Percentiles rank a stretch among this genome's conserved stretches.
These are phyloP conservation scores for Colletotrichum sansevieriae DNA, from an alignment of 2,329 filamentous ascomycete genomes.

Conservation along the genomic window DNA sequence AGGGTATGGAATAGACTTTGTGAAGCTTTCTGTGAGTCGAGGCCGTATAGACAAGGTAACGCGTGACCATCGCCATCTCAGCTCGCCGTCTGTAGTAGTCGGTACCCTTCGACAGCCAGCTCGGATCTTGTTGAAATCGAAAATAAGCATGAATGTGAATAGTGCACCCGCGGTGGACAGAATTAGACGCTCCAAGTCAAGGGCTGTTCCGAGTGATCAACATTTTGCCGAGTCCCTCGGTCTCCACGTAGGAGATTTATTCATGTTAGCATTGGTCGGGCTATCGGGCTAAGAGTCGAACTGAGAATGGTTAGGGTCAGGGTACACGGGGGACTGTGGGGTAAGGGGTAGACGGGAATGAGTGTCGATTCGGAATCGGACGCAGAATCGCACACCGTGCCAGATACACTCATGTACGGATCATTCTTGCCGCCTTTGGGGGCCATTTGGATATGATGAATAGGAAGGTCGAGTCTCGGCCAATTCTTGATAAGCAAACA, in stretches of 20 bases:
- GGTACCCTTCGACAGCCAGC: not conserved
- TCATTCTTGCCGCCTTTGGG: not conserved
- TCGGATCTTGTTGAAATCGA: not conserved
- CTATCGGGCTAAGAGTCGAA: conserved; percentile 13
- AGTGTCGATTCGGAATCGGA: not conserved
- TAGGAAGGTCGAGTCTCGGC: not conserved
- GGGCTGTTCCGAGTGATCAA: conserved; percentile 36
- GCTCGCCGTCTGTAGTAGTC: conserved; percentile 9
- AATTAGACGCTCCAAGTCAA: conserved; percentile 29
- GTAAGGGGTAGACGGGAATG: conserved; percentile 13
- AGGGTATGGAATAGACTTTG: conserved; percentile 2
- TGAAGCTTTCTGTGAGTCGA: conserved; percentile 1
- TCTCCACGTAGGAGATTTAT: conserved; percentile 37
- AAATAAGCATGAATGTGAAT: conserved; percentile 22
- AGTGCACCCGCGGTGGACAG: conserved; percentile 26
- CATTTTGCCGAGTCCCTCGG: conserved; percentile 33
- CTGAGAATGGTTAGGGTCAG: conserved; percentile 27
- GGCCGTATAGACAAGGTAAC: conserved; percentile 3
- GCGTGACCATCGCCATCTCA: not conserved
- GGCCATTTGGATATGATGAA: too few relatives aligned
- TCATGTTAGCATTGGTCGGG: conserved; percentile 35
- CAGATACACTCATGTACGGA: conserved; percentile 2
- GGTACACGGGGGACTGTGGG: conserved; percentile 32
- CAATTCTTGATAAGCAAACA: not conserved
- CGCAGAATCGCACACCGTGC: conserved; percentile 6